Evolutionary conservation across 768 basidiomycete genomes (phyloP), one percentile per base, ranked within the genome.

Genomic region (Boletus subcaerulescens): DNA sequence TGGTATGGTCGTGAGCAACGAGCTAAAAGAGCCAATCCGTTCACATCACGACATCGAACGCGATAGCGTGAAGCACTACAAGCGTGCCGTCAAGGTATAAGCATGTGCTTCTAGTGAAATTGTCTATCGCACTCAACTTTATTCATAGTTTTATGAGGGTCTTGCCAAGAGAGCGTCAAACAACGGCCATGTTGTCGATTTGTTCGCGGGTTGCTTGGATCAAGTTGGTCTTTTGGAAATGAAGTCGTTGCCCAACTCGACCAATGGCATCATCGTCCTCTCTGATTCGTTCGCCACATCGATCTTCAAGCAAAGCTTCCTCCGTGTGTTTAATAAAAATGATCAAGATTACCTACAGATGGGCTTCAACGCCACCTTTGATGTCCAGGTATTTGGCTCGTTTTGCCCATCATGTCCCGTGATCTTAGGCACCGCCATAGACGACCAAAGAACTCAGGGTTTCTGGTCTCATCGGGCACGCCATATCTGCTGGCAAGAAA

Each of bases 321-420:
- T 97, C 40, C 84, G 94, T 40, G 77, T 96, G 40, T 93, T 99
- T 72, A 84, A 80, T 66, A 98, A 97, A 71, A 96, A 96, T 60
- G 91, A 90, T 17, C 85, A 96, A 58, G 96, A 95, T 2, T 81
- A 90, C 60, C 78, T 98, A 26, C 84, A 89, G 65, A 98, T 98
- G 95, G 97, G 96, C 52, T 98, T 98, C 77, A 99, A 98, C 64
- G 97, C 94, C 11, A 98, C 94, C 1, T 96, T 99, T 62, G 97
- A 98, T 69, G 96, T 99, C 24, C 90, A 95, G 83, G 93, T 92
- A 63, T 63, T 18, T 20, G 52, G 32, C 39, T 45, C 26, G 29
- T 7, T 49, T n/a, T 11, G 3, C 9, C 36, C 35, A 10, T 29
- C 20, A 2, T 18, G 14, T 20, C 29, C 20, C 35, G 14, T 50